These are phyloP conservation scores for Lactifluus rugatus DNA, from an alignment of 768 basidiomycete species.

Conservation along the genomic window DNA sequence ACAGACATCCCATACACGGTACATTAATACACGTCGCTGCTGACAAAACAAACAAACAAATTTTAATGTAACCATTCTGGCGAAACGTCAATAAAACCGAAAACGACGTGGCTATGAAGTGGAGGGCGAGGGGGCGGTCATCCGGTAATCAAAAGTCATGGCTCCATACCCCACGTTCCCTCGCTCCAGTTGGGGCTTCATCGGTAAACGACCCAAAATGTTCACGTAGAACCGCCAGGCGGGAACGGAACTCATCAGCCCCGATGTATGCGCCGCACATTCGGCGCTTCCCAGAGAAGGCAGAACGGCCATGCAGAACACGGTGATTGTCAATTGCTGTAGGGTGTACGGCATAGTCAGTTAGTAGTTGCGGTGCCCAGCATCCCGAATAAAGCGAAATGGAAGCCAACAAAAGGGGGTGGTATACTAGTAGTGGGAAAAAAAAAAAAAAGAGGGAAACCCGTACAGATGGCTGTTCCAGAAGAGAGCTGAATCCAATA, in stretches of 20 bases:
- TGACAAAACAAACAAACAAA: background rate
- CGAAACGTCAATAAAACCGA: background rate
- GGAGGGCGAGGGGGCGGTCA: background rate
- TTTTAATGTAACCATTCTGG: background rate
- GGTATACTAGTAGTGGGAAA: no score
- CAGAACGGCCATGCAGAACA: conserved; percentile 88
- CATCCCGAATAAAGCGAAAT: no score
- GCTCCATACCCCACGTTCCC: conserved; percentile 21
- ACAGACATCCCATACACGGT: background rate
- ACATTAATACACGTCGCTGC: background rate
- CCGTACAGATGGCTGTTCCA: conserved; percentile 75
- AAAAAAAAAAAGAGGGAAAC: background rate
- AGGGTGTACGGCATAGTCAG: background rate
- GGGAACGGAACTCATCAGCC: conserved; percentile 80
- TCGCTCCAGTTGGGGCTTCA: background rate
- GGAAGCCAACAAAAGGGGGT: background rate
- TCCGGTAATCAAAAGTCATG: conserved; percentile 11
- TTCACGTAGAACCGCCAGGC: conserved; percentile 57
- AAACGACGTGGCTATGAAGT: no score
- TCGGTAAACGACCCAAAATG: conserved; percentile 36
- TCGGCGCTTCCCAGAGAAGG: conserved; percentile 75
- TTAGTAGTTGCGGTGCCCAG: no score
- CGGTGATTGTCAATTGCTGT: conserved; percentile 88
- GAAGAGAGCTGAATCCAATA: conserved; percentile 87
- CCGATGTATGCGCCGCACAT: conserved; percentile 97